Evolutionary conservation across 2,329 filamentous ascomycete species (phyloP), one percentile per base, ranked within the genome.

Genomic region (Magnaporthiopsis incrustans): DNA sequence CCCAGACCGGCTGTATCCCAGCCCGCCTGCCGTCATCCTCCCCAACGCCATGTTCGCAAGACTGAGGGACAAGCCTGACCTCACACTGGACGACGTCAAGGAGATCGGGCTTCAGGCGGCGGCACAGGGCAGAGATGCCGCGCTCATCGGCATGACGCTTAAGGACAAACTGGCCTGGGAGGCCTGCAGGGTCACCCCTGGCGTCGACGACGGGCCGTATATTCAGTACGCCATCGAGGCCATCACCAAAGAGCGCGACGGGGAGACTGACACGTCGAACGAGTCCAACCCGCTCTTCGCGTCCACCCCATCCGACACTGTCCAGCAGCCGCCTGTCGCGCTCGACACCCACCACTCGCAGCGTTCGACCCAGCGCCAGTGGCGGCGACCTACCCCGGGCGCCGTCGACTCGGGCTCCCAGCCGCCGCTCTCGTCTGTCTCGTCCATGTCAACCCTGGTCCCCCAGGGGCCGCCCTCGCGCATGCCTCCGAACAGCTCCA

Each of bases 161-260:
- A 82, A 83, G 63, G 82, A 85, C 63, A 79, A 82, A 58, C 72
- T 85, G 50, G 76, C 80, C 61, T 75, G 81, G 63, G 78, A 80
- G 25, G 82, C 73, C 59, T 77, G 80, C 65, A 79, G 79, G 57
- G 80, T 86, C 64, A 94, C 91, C 0, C 92, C 92, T 0, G 91
- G 89, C 12, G 80, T 92, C 56, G 92, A 97, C 71, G 90, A 96
- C 71, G 89, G 87, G 11, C 92, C 92, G 0, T 96, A 93, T 74
- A 91, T 97, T 67, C 89, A 89, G 67, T 96, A 95, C 74, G 93
- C 94, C 57, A 86, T 98, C 67, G 90, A 96, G 67, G 91, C 94
- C 67, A 79, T 98, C 69, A 96, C 92, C 7, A 82, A 89, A 60
- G 85, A 90, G 70, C 88, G 35, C 14, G 35, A 38, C 35, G 35